These are phyloP conservation scores for Podaxis sp. DNA, from an alignment of 768 basidiomycete genomes.

Conservation along the genomic window DNA sequence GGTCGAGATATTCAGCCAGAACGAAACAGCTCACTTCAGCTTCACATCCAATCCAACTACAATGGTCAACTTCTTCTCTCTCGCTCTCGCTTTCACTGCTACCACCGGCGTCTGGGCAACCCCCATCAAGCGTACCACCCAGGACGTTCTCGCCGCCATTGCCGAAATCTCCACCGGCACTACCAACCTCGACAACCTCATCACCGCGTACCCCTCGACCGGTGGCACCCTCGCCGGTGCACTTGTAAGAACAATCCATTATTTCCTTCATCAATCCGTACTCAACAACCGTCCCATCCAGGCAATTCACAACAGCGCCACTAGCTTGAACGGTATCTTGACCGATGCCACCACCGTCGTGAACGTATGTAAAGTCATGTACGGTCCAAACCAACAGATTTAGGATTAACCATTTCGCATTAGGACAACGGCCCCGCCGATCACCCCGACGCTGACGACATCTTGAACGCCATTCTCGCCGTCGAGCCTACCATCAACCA, in stretches of 20 bases:
- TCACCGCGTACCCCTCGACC: conserved; percentile 28
- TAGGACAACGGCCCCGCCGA: conserved; percentile 25
- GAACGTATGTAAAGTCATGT: conserved; percentile 19
- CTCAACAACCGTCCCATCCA: background rate
- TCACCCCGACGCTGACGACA: conserved; percentile 25
- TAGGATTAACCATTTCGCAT: background rate
- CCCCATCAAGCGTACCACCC: conserved; percentile 17
- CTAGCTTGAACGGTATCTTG: background rate
- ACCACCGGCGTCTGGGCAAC: conserved; percentile 12
- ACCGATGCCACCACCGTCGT: conserved; percentile 25
- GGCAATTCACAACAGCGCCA: background rate
- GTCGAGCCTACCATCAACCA: conserved; percentile 28
- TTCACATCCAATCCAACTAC: background rate
- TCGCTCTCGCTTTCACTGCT: background rate
- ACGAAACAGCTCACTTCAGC: background rate
- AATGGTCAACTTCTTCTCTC: background rate
- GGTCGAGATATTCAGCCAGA: background rate
- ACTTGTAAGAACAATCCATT: conserved; percentile 18
- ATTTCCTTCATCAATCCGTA: background rate
- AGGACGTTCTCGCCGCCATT: conserved; percentile 28
- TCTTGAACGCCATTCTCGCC: conserved; percentile 23
- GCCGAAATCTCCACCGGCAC: conserved; percentile 23
- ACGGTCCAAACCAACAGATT: background rate
- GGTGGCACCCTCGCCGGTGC: conserved; percentile 26
- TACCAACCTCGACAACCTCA: conserved; percentile 26